Base-by-base conservation (phyloP, 176 grass and related monocot species). In the Cenchrus purpureus region DNA sequence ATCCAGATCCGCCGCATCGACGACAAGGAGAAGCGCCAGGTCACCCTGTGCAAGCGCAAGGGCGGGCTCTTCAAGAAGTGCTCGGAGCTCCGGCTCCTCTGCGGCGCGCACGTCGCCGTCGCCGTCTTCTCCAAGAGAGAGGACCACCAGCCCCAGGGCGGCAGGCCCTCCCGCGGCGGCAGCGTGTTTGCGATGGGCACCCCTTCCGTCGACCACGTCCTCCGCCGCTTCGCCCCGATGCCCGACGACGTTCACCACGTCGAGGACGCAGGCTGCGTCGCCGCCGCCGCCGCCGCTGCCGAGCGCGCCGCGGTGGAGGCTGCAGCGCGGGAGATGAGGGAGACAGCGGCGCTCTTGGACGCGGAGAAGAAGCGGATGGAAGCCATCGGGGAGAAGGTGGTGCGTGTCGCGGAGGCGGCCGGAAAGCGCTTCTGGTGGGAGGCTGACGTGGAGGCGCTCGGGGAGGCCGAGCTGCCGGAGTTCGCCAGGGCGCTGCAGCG, bases 11-110 rank as follows among this genome's bases (percentile, higher is more conserved):
- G 48, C 48, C 10, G 4, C 77, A 88, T 91, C 70, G 56, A 82
- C 12, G 19, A 88, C 56, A 52, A 65, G 25, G 55, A 32, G 20
- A 44, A 6, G 0, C 58, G 82, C 11, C 82, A 82, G 44, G 86
- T 88, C 1, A 82, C 56, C 44, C 84, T 53, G 53, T 88, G 87
- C 32, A 92, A 89, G 79, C 79, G 90, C 60, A 82, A 73, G 45
- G 5, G 54, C 52, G 90, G 87, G 9, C 50, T 85, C 13, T 85
- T 90, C 3, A 97, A 97, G 84, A 97, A 97, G 82, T 82, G 82
- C 15, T 86, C 74, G 55, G 94, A 97, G 68, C 64, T 91, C 10
- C 56, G 76, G 31, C 79, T 83, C 84, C 91, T 91, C 58, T 91
- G 89, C 74, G 87, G 68, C 68, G 82, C 84, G 37, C 55, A 75